A percentile compares a stretch with the other conserved stretches of the same genome.
Conservation (phyloP, 306 rosid genomes). For the Rubus idaeus region DNA sequence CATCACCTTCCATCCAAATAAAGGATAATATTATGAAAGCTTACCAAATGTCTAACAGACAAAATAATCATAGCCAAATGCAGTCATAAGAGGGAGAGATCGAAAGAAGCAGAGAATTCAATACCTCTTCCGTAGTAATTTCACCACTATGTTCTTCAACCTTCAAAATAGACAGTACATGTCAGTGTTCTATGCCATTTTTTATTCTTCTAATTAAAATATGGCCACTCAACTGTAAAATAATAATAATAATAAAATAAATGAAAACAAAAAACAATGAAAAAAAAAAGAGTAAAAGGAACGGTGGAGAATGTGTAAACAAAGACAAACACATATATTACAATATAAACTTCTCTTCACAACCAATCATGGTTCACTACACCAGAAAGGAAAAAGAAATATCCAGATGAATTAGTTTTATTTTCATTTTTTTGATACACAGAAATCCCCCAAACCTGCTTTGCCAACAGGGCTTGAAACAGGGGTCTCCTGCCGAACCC, state of each 20-base stretch:
- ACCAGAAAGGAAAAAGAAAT: no score
- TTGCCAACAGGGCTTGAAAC: no score
- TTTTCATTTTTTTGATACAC: no score
- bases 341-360: no score
- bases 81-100: neutral
- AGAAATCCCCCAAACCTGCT: no score
- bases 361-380: no score
- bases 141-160: conserved; percentile 17
- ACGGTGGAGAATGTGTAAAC: no score
- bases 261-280: no score
- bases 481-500: no score
- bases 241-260: no score
- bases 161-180: conserved; percentile 9
- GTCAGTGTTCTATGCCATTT: neutral
- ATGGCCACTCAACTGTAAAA: neutral
- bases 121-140: conserved; percentile 17
- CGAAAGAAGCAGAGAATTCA: neutral
- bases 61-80: neutral
- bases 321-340: no score
- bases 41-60: neutral
- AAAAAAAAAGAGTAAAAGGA: neutral
- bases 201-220: neutral
- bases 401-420: no score
- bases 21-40: neutral
- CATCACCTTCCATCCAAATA: neutral